phyloP scores from a whole-genome alignment of 257 asterid genomes.

The Ophiorrhiza pumila region DNA sequence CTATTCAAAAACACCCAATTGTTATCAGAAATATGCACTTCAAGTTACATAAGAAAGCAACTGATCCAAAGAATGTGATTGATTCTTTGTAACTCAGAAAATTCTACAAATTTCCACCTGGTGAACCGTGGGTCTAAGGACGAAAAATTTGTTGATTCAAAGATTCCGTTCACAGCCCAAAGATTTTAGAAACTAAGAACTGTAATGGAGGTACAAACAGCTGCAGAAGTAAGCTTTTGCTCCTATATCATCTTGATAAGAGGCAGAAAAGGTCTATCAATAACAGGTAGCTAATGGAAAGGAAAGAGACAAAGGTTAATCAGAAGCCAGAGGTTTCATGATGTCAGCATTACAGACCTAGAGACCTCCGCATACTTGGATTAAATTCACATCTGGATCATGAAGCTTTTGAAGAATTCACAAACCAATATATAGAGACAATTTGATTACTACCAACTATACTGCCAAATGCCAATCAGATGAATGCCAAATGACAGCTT shows the following conservation, averaged over 20 bases:
- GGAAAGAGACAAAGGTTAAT: background rate
- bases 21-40: background rate
- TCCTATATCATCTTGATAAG: background rate
- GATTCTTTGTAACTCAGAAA: background rate
- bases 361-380: background rate
- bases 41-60: background rate
- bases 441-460: background rate
- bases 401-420: background rate
- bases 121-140: background rate
- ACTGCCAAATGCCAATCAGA: background rate
- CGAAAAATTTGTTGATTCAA: background rate
- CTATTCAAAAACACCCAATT: background rate
- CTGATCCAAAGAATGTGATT: background rate
- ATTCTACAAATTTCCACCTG: background rate
- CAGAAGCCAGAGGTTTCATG: background rate
- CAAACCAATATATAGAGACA: background rate
- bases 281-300: background rate
- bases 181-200: background rate
- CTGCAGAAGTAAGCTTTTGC: background rate
- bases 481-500: background rate
- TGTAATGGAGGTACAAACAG: background rate
- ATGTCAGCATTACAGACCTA: background rate
- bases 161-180: background rate
- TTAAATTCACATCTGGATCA: background rate
- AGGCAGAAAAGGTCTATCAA: background rate